Percentiles rank a stretch among this genome's conserved stretches.
phyloP scores from a whole-genome alignment of 1,139 yeast genomes.

The Debaryomyces nepalensis region DNA sequence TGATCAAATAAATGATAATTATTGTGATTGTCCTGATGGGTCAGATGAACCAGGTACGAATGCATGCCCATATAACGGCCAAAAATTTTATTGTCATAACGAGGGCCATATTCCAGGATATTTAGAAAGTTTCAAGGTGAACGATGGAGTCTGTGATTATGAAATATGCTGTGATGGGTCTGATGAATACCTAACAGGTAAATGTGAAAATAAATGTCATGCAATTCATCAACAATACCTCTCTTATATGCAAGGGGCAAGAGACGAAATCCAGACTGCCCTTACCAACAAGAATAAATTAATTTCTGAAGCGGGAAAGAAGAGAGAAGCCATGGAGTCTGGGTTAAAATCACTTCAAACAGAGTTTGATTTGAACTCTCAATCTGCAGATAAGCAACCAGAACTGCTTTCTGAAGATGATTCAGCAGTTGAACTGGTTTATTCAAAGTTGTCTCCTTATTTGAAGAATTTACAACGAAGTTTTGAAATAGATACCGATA shows the following conservation, averaged over 20 bases:
- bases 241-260: constrained; percentile 22
- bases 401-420: constrained; percentile 17
- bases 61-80: constrained; percentile 62
- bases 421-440: constrained; percentile 21
- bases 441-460: constrained; percentile 25
- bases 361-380: constrained; percentile 33
- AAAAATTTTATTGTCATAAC: constrained; percentile 75
- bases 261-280: constrained; percentile 28
- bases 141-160: constrained; percentile 94
- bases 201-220: constrained; percentile 63
- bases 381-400: constrained; percentile 16
- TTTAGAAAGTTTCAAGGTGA: constrained; percentile 65
- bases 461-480: constrained; percentile 20
- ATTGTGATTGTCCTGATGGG: constrained; percentile 97
- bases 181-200: constrained; percentile 62
- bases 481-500: constrained; percentile 15
- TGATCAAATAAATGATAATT: constrained; percentile 80
- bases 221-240: constrained; percentile 44
- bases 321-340: constrained; percentile 26
- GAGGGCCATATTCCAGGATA: constrained; percentile 65
- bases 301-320: constrained; percentile 32
- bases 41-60: constrained; percentile 96
- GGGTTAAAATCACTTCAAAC: constrained; percentile 24
- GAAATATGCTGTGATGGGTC: constrained; percentile 93
- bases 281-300: constrained; percentile 25